Percentiles rank a stretch among this genome's conserved stretches.
Conservation (phyloP, 306 rosid genomes). For the Fragaria ananassa region DNA sequence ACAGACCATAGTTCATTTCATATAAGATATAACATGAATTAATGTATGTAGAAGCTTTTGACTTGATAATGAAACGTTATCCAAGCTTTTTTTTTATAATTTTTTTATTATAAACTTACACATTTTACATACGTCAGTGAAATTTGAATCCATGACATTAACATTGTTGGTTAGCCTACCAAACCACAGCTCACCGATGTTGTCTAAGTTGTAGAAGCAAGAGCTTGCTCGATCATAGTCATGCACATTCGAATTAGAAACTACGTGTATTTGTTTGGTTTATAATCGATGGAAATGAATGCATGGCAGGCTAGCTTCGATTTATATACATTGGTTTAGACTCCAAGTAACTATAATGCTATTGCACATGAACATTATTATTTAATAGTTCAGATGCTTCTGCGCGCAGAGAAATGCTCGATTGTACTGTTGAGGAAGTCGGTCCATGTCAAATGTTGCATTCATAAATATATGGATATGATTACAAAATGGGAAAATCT, state of each 20-base stretch:
- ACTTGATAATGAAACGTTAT: background rate
- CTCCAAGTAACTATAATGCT: background rate
- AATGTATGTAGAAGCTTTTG: background rate
- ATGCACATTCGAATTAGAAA: background rate
- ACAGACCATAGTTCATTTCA: background rate
- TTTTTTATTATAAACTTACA: no score
- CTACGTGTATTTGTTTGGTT: background rate
- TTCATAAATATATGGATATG: background rate
- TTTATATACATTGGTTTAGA: background rate
- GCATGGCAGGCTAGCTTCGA: background rate
- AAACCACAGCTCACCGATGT: no score
- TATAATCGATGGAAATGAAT: background rate
- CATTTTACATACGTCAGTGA: no score
- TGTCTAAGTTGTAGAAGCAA: background rate
- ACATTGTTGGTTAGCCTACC: no score
- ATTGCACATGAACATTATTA: background rate
- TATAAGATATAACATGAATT: background rate
- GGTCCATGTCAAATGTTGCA: background rate
- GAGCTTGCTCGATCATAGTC: background rate
- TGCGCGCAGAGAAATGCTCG: background rate
- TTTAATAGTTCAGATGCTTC: background rate
- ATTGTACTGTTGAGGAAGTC: background rate
- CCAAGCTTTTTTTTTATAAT: background rate
- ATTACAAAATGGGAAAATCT: background rate
- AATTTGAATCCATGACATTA: no score